A percentile compares a stretch with the other conserved stretches of the same genome.
These are phyloP conservation scores for Fusarium caatingaense DNA, from an alignment of 2,329 filamentous ascomycete genomes.

Conservation along the genomic window DNA sequence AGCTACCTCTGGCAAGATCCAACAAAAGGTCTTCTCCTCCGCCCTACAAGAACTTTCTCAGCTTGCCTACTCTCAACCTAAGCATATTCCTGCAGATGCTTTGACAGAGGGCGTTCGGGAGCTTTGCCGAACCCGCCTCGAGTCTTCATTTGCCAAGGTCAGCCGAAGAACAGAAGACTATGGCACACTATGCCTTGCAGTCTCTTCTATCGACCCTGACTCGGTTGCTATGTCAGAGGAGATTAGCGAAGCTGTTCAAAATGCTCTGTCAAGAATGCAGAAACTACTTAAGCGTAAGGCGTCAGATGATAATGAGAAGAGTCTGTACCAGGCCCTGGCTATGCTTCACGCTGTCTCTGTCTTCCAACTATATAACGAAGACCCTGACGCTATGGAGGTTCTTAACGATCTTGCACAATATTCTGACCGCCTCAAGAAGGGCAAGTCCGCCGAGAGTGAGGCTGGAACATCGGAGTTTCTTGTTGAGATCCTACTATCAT, in stretches of 20 bases:
- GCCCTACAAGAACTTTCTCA: slow-evolving; percentile 65
- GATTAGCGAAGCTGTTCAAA: slow-evolving; percentile 63
- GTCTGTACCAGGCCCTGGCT: slow-evolving; percentile 72
- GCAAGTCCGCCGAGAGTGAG: slow-evolving; percentile 59
- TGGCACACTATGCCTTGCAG: slow-evolving; percentile 63
- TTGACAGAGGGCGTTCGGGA: slow-evolving; percentile 65
- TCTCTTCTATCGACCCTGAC: slow-evolving; percentile 64
- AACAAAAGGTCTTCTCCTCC: slow-evolving; percentile 49
- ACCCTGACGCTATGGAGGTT: slow-evolving; percentile 84
- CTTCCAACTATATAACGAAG: slow-evolving; percentile 89
- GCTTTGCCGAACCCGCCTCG: slow-evolving; percentile 67
- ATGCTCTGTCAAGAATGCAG: slow-evolving; percentile 64
- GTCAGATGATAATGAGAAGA: slow-evolving; percentile 52
- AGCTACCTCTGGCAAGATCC: slow-evolving; percentile 46
- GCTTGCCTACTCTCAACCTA: slow-evolving; percentile 65
- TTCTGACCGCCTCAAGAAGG: slow-evolving; percentile 72
- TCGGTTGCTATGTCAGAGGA: slow-evolving; percentile 67
- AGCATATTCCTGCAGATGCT: slow-evolving; percentile 55
- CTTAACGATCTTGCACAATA: slow-evolving; percentile 84
- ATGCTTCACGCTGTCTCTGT: slow-evolving; percentile 87
- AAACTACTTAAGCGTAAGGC: slow-evolving; percentile 61
- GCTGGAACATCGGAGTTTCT: slow-evolving; percentile 75
- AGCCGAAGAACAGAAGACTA: slow-evolving; percentile 66
- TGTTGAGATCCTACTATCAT: slow-evolving; percentile 89
- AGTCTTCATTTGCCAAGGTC: slow-evolving; percentile 68